Evolutionary conservation across 177 flowering plant species (phyloP).

Genomic region (Vitis hybrid): DNA sequence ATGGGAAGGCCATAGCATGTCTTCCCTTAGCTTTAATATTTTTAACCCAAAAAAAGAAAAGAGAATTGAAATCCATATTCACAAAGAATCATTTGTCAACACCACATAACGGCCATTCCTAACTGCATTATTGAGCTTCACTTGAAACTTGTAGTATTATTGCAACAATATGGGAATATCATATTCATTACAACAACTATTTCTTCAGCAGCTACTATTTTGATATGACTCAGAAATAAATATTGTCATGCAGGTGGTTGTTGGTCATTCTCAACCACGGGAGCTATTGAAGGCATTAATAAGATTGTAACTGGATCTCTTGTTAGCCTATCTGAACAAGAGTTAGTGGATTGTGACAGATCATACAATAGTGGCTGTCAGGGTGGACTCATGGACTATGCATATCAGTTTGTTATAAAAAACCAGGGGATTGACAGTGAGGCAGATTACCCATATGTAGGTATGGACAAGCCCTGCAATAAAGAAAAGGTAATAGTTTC

Average conservation of each 20-base stretch:
- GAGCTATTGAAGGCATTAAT: slow-evolving; percentile 92
- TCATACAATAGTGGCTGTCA: slow-evolving; percentile 75
- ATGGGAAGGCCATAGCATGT: too few relatives aligned
- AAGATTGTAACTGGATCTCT: slow-evolving; percentile 84
- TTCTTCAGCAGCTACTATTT: not conserved
- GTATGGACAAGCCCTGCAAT: slow-evolving; percentile 46
- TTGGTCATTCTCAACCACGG: slow-evolving; percentile 97
- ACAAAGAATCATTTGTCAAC: too few relatives aligned
- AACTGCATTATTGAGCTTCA: too few relatives aligned
- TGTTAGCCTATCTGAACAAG: slow-evolving; percentile 92
- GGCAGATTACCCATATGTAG: slow-evolving; percentile 76
- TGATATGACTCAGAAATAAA: not conserved
- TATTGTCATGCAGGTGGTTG: slow-evolving; percentile 67
- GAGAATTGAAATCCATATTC: too few relatives aligned
- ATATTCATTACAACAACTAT: too few relatives aligned
- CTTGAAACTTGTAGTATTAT: too few relatives aligned
- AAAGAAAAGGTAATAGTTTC: slow-evolving; percentile 52
- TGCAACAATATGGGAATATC: too few relatives aligned
- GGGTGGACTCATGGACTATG: slow-evolving; percentile 97
- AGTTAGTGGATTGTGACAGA: slow-evolving; percentile 80
- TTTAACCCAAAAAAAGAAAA: too few relatives aligned
- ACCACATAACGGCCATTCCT: too few relatives aligned
- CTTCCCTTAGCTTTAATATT: too few relatives aligned
- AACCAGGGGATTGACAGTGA: slow-evolving; percentile 91
- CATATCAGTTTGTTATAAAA: slow-evolving; percentile 64